phyloP scores from a whole-genome alignment of 345 rosid species.

The Heritiera fomes region DNA sequence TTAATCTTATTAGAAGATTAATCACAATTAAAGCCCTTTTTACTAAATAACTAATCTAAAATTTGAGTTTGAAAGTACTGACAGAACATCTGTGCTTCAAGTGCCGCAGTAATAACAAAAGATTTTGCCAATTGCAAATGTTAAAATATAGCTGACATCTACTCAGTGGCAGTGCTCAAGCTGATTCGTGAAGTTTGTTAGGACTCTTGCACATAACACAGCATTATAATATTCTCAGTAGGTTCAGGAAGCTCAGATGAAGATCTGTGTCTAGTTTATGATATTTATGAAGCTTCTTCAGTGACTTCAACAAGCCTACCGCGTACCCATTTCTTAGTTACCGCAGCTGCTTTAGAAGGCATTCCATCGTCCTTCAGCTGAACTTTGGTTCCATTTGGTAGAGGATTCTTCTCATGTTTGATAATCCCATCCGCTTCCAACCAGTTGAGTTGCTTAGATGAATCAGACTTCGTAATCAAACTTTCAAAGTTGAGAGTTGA shows the following conservation, averaged over 20 bases:
- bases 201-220: not conserved
- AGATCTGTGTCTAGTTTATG: not conserved
- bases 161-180: not conserved
- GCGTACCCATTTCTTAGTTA: constrained; percentile 78
- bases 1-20: no score
- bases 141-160: not conserved
- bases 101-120: not conserved
- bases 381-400: constrained; percentile 42
- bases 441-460: constrained; percentile 20
- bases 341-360: constrained; percentile 28
- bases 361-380: constrained; percentile 28
- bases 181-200: not conserved
- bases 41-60: no score
- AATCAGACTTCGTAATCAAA: constrained; percentile 30
- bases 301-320: constrained; percentile 74
- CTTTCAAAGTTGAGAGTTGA: constrained; percentile 33
- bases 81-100: not conserved
- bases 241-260: constrained; percentile 9
- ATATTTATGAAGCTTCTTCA: constrained; percentile 14
- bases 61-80: no score
- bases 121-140: not conserved
- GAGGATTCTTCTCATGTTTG: constrained; percentile 20
- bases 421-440: constrained; percentile 36
- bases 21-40: no score
- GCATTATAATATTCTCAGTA: not conserved